Conservation (phyloP, 2,329 filamentous ascomycete species). For the Tolypocladium tropicale region DNA sequence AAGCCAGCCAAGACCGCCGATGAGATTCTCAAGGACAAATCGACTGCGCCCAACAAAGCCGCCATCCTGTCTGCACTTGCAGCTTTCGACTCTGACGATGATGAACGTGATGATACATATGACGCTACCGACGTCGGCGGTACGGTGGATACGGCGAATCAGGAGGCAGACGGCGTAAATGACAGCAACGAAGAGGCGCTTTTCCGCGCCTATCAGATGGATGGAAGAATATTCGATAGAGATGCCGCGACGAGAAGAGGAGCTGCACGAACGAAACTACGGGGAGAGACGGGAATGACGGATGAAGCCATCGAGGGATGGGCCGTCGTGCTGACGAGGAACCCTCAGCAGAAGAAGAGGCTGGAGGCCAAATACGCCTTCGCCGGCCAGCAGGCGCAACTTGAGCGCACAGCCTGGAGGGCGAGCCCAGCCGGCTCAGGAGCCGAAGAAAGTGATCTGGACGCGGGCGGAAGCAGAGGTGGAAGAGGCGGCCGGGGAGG, state of each 20-base stretch:
- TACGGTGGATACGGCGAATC: constrained; percentile 62
- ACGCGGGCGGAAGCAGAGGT: constrained; percentile 35
- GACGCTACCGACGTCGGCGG: constrained; percentile 88
- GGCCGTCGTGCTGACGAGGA: constrained; percentile 73
- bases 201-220: constrained; percentile 60
- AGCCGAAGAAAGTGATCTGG: constrained; percentile 44
- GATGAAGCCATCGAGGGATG: constrained; percentile 93
- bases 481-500: constrained; percentile 22
- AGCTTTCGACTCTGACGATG: constrained; percentile 85
- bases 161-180: constrained; percentile 35
- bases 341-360: constrained; percentile 55
- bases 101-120: constrained; percentile 95
- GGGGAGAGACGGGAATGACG: constrained; percentile 73
- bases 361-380: constrained; percentile 65
- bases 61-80: constrained; percentile 82
- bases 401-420: constrained; percentile 58
- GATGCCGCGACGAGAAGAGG: constrained; percentile 61
- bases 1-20: constrained; percentile 57
- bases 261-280: constrained; percentile 51
- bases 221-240: constrained; percentile 57
- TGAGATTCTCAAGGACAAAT: constrained; percentile 55
- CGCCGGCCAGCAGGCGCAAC: constrained; percentile 51
- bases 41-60: constrained; percentile 62
- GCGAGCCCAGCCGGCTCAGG: constrained; percentile 42
- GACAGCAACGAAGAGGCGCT: constrained; percentile 59